phyloP scores from a whole-genome alignment of 176 grass and related monocot species.

The Carex cristatella region DNA sequence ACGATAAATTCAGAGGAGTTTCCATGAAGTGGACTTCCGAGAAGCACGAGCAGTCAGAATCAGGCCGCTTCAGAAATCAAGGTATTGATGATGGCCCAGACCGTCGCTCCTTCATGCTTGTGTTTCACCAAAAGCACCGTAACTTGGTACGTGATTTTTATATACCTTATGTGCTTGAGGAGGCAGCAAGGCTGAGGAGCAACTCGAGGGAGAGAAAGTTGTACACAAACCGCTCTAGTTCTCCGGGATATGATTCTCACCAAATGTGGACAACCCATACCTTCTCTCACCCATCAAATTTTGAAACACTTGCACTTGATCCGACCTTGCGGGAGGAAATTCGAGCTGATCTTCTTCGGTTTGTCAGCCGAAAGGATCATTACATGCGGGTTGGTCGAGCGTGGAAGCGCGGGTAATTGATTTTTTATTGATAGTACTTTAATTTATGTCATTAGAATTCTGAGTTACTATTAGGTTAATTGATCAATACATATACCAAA shows the following conservation, averaged over 20 bases:
- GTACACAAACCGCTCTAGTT: slow-evolving; percentile 48
- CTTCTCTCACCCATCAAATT: slow-evolving; percentile 59
- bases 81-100: slow-evolving; percentile 10
- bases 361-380: slow-evolving; percentile 34
- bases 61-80: not conserved
- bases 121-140: slow-evolving; percentile 42
- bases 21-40: slow-evolving; percentile 47
- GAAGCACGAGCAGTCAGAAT: not conserved
- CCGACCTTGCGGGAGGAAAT: slow-evolving; percentile 42
- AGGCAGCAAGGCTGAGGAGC: slow-evolving; percentile 36
- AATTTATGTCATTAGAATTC: not conserved
- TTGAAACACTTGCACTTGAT: slow-evolving; percentile 59
- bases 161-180: slow-evolving; percentile 45
- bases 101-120: slow-evolving; percentile 32
- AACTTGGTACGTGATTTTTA: slow-evolving; percentile 28
- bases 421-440: not conserved
- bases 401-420: slow-evolving; percentile 52
- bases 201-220: slow-evolving; percentile 40
- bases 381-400: slow-evolving; percentile 60
- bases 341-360: slow-evolving; percentile 50
- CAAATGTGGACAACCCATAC: slow-evolving; percentile 36
- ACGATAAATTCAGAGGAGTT: slow-evolving; percentile 46
- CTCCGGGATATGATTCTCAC: slow-evolving; percentile 36
- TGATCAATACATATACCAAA: not conserved
- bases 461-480: not conserved